phyloP scores from a whole-genome alignment of 2,329 filamentous ascomycete genomes.

The Arthrobotrys pseudoclavata region DNA sequence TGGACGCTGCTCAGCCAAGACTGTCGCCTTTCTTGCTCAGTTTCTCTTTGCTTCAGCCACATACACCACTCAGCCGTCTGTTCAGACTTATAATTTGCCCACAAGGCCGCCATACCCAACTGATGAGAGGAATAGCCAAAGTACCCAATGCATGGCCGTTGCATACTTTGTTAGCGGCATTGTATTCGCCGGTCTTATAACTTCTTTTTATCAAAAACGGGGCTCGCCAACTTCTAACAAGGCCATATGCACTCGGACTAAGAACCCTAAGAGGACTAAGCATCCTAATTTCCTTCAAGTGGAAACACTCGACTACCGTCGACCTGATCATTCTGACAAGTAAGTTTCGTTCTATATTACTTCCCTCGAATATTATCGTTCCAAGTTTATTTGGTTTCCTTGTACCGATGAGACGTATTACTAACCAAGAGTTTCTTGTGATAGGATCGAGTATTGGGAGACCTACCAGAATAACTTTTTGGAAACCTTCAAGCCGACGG shows the following conservation, averaged over 20 bases:
- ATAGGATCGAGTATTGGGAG: not conserved
- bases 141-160: no score
- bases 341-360: not conserved
- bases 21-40: not conserved
- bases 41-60: not conserved
- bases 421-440: not conserved
- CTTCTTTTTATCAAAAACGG: not conserved
- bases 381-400: no score
- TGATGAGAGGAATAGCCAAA: not conserved
- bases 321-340: constrained; percentile 3
- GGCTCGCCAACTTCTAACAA: not conserved
- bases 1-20: not conserved
- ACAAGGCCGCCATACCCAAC: not conserved
- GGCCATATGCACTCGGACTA: not conserved
- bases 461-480: not conserved
- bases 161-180: not conserved
- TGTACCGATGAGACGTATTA: not conserved
- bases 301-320: not conserved
- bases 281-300: not conserved
- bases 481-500: not conserved
- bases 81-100: not conserved
- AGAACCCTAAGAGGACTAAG: not conserved
- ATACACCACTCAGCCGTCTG: not conserved
- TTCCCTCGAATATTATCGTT: not conserved
- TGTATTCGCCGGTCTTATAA: not conserved